A percentile compares a stretch with the other conserved stretches of the same genome.
Conservation (phyloP, 2,329 filamentous ascomycete genomes). For the Cercospora citrullina region DNA sequence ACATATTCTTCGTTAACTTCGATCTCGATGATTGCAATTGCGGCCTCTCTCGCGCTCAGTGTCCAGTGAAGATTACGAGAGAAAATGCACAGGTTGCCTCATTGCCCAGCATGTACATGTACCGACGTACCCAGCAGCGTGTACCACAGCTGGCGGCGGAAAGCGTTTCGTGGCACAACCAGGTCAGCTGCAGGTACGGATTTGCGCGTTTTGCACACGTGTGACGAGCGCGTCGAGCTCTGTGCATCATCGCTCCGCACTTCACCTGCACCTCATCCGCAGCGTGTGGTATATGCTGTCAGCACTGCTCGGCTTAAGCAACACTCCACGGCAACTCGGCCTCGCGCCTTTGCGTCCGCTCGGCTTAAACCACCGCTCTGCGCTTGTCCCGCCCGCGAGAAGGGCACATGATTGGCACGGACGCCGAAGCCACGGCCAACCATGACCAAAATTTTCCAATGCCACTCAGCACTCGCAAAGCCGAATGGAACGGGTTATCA, state of each 20-base stretch:
- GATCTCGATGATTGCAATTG: background rate
- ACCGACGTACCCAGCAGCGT: background rate
- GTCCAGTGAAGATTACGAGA: background rate
- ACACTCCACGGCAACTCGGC: background rate
- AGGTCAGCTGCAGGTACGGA: slow-evolving; percentile 7
- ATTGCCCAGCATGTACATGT: background rate
- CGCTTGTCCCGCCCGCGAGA: background rate
- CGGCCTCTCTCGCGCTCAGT: background rate
- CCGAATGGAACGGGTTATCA: background rate
- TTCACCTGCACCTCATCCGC: background rate
- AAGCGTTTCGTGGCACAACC: background rate
- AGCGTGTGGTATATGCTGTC: background rate
- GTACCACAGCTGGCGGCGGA: background rate
- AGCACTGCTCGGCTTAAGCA: slow-evolving; percentile 4
- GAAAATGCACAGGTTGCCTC: background rate
- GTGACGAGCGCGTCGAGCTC: background rate
- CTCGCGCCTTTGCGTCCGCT: background rate
- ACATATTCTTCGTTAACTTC: background rate
- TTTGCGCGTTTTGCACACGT: background rate
- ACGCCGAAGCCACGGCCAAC: background rate
- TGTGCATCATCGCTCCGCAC: background rate
- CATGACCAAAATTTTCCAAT: background rate
- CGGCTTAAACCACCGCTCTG: background rate
- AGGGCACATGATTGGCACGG: slow-evolving; percentile 4
- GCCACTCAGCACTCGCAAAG: slow-evolving; percentile 4